These are phyloP conservation scores for Candida tallmaniae DNA, from an alignment of 805 yeast genomes.

Conservation along the genomic window DNA sequence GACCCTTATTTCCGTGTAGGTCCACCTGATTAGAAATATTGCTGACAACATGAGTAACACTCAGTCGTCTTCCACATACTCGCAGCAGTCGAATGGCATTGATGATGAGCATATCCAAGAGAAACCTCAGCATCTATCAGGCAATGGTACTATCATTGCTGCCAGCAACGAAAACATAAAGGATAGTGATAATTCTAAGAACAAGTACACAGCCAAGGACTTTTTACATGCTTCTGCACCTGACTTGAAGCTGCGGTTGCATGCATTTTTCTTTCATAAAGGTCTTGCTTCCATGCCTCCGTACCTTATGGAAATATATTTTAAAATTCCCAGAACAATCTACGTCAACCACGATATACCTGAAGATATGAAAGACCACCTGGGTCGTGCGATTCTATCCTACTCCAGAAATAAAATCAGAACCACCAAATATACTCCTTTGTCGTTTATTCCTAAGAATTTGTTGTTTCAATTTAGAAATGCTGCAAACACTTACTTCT, in stretches of 20 bases:
- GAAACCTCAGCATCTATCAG: not conserved
- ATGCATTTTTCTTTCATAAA: slow-evolving; percentile 16
- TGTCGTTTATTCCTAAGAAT: slow-evolving; percentile 55
- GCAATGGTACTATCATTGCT: not conserved
- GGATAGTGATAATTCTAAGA: too few relatives aligned
- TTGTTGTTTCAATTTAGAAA: slow-evolving; percentile 51
- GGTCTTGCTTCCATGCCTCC: slow-evolving; percentile 28
- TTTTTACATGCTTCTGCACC: slow-evolving; percentile 16
- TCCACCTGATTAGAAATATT: too few relatives aligned
- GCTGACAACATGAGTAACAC: slow-evolving; percentile 1
- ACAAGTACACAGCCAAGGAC: slow-evolving; percentile 5
- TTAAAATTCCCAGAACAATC: slow-evolving; percentile 38
- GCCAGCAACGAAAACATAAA: not conserved
- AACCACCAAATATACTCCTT: slow-evolving; percentile 60
- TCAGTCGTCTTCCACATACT: slow-evolving; percentile 7
- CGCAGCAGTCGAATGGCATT: slow-evolving; percentile 6
- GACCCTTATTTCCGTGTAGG: too few relatives aligned
- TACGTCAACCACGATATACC: slow-evolving; percentile 51
- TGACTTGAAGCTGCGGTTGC: slow-evolving; percentile 16
- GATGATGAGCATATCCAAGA: not conserved
- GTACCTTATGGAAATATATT: slow-evolving; percentile 33
- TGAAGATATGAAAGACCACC: slow-evolving; percentile 27
- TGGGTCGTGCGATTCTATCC: slow-evolving; percentile 27
- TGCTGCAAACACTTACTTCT: slow-evolving; percentile 57
- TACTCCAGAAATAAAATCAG: slow-evolving; percentile 57